Conservation (phyloP, 2,329 filamentous ascomycete species). For the Aureobasidium sp. region DNA sequence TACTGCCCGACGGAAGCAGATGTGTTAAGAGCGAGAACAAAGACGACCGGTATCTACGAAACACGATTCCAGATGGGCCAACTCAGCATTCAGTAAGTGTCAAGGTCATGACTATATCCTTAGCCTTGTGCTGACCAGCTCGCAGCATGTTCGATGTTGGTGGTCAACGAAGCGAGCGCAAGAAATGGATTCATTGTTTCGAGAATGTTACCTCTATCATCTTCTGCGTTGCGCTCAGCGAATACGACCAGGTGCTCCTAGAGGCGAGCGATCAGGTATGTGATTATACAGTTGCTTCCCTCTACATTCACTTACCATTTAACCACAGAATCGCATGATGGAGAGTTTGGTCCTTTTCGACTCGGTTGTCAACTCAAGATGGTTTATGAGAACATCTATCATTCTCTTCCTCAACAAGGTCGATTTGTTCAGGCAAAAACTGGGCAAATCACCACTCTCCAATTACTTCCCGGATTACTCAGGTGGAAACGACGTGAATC, state of each 20-base stretch:
- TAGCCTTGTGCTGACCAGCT: constrained; percentile 22
- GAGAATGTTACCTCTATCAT: constrained; percentile 99
- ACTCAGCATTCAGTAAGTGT: constrained; percentile 88
- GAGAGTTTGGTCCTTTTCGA: constrained; percentile 94
- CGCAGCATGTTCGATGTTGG: constrained; percentile 97
- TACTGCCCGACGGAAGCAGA: constrained; percentile 94
- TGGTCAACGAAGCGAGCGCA: constrained; percentile 91
- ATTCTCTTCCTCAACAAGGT: constrained; percentile 99
- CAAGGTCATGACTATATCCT: not conserved
- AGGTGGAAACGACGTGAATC: constrained; percentile 94
- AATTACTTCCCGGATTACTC: constrained; percentile 99
- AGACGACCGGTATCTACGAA: constrained; percentile 98
- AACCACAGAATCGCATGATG: constrained; percentile 91
- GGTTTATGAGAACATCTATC: constrained; percentile 99
- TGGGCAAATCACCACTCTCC: constrained; percentile 77
- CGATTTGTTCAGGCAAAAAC: constrained; percentile 93
- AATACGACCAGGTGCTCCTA: constrained; percentile 94
- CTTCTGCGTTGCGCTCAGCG: constrained; percentile 94
- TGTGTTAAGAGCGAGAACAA: constrained; percentile 89
- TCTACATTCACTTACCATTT: constrained; percentile 16
- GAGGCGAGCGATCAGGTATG: constrained; percentile 94
- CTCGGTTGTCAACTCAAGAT: constrained; percentile 95
- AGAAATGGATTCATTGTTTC: constrained; percentile 99
- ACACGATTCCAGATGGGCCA: constrained; percentile 98
- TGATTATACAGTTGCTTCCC: constrained; percentile 10